Base-by-base conservation (phyloP, 176 grass and related monocot species). In the Oryza officinalis region DNA sequence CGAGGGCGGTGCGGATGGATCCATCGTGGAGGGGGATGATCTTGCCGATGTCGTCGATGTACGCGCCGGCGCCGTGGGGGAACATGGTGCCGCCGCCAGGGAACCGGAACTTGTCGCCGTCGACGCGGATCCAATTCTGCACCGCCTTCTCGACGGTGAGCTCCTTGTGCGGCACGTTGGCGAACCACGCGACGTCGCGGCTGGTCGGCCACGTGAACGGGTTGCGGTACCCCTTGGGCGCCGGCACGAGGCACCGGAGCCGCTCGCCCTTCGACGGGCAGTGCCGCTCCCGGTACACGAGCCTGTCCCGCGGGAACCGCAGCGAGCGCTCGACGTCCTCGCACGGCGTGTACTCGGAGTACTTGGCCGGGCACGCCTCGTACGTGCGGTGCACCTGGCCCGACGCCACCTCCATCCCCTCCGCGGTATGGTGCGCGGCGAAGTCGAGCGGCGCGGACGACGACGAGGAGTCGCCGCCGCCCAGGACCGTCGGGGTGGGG, bases 21-120 rank as follows among this genome's bases (percentile, higher is more conserved):
- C 97, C 97, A 35, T 99, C 91, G 32, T 83, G 83, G 63, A 99
- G 89, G 8, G 93, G 84, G 25, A 99, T 92, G 31, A 96, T 77
- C 77, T 70, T 87, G 66, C 63, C 87, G 77, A 99, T 94, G 68
- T 99, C 93, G 85, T 96, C 81, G 77, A 99, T 96, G 75, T 99
- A 99, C 0, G 91, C 88, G 61, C 89, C 80, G 77, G 97, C 93
- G 40, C 97, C 97, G 38, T 71, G 72, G 2, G 97, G 89, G 87
- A 99, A 99, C 97, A 96, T 96, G 57, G 93, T 99, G 20, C 97
- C 97, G 15, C 97, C 97, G 1, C 96, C 97, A 1, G 97, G 96
- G 83, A 99, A 99, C 0, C 91, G 80, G 72, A 96, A 94, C 86
- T 84, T 92, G 81, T 99, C 89, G 0, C 93, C 91, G 20, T 99